These are phyloP conservation scores for Hanseniaspora vineae DNA, from an alignment of 805 yeast genomes.

Conservation along the genomic window DNA sequence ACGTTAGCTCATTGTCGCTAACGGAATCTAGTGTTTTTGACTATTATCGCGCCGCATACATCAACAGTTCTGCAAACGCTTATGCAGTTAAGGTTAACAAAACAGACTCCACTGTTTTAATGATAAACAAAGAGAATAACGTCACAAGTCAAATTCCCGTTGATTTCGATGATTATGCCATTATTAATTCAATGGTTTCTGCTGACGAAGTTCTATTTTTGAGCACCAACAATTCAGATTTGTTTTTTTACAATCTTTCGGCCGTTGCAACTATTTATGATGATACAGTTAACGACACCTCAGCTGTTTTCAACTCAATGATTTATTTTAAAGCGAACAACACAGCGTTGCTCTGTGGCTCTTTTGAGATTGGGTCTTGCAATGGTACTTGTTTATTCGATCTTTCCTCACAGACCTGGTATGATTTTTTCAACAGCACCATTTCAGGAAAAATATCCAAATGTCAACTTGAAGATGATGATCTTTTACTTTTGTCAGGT, in stretches of 20 bases:
- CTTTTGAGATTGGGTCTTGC: constrained; percentile 55
- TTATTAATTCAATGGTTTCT: background rate
- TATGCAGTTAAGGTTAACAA: constrained; percentile 49
- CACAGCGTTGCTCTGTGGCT: constrained; percentile 53
- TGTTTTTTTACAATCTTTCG: constrained; percentile 25
- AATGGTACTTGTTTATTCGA: constrained; percentile 55
- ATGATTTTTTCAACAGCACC: constrained; percentile 20
- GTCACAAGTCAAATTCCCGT: constrained; percentile 2
- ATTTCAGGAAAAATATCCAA: constrained; percentile 43
- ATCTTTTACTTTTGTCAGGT: constrained; percentile 38
- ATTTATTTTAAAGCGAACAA: constrained; percentile 28
- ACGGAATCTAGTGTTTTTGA: constrained; percentile 4
- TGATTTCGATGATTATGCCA: background rate
- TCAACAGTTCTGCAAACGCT: constrained; percentile 37
- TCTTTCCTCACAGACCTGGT: constrained; percentile 41
- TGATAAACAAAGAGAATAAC: constrained; percentile 1
- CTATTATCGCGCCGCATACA: constrained; percentile 25
- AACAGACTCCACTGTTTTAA: constrained; percentile 4
- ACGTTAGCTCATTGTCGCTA: constrained; percentile 10
- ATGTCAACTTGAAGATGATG: constrained; percentile 33
- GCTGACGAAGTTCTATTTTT: constrained; percentile 11
- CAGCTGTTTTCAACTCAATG: constrained; percentile 29
- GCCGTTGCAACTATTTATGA: constrained; percentile 33
- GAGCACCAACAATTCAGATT: constrained; percentile 5
- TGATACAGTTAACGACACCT: constrained; percentile 23